phyloP scores from a whole-genome alignment of 1,284 basidiomycete species.

The Cutaneotrichosporon sp. region DNA sequence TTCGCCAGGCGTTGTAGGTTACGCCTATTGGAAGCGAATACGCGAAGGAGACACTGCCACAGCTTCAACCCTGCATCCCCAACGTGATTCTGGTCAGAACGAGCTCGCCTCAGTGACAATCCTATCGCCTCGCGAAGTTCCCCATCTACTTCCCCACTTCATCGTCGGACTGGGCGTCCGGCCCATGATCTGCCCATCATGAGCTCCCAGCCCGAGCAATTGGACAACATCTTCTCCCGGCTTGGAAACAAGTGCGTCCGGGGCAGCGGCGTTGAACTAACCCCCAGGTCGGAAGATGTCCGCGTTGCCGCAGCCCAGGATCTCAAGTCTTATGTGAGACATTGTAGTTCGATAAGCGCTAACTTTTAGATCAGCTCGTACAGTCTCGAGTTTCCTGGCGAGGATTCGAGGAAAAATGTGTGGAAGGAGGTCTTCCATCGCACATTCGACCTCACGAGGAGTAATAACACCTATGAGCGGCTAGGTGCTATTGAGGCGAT shows the following conservation, averaged over 20 bases:
- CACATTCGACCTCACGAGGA: slow-evolving; percentile 52
- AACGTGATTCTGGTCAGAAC: too few relatives aligned
- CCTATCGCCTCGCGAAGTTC: too few relatives aligned
- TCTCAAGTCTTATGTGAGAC: slow-evolving; percentile 32
- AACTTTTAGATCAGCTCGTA: slow-evolving; percentile 31
- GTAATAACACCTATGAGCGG: slow-evolving; percentile 49
- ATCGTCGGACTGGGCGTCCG: not conserved
- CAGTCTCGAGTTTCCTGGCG: slow-evolving; percentile 42
- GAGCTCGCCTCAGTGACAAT: too few relatives aligned
- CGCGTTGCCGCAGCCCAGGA: slow-evolving; percentile 23
- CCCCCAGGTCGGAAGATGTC: slow-evolving; percentile 14
- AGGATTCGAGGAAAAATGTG: slow-evolving; percentile 43
- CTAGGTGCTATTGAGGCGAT: slow-evolving; percentile 52
- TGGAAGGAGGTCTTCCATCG: slow-evolving; percentile 51
- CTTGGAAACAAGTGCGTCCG: slow-evolving; percentile 34
- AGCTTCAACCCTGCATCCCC: too few relatives aligned
- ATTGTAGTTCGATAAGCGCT: not conserved
- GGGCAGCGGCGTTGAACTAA: not conserved
- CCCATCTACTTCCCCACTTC: not conserved
- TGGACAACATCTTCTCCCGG: slow-evolving; percentile 42
- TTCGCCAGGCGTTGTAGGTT: too few relatives aligned
- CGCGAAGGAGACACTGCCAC: too few relatives aligned
- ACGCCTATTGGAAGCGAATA: too few relatives aligned
- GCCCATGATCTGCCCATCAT: slow-evolving; percentile 24
- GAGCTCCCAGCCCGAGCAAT: slow-evolving; percentile 39